Conservation (phyloP, 441 rosid genomes). For the Bocquillonia castaneifolia region DNA sequence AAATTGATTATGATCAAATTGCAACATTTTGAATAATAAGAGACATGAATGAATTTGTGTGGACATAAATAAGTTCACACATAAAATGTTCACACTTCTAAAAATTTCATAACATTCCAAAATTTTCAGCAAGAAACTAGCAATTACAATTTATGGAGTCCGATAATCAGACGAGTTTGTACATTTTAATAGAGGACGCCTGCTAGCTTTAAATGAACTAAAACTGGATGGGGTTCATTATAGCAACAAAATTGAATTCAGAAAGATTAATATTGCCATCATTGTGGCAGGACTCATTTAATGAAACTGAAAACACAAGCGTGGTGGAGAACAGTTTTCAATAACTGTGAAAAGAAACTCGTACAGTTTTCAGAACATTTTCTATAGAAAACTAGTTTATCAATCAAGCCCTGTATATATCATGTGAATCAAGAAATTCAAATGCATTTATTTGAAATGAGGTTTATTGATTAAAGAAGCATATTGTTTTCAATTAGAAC, state of each 20-base stretch:
- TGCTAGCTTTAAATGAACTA: slow-evolving; percentile 15
- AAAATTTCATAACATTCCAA: neutral
- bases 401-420: neutral
- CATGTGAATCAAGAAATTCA: neutral
- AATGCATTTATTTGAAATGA: neutral
- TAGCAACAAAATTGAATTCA: slow-evolving; percentile 10
- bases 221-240: slow-evolving; percentile 11
- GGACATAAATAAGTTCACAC: neutral
- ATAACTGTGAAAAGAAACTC: neutral
- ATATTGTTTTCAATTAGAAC: neutral
- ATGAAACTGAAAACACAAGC: neutral
- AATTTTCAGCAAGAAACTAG: slow-evolving; percentile 11
- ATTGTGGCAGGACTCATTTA: neutral
- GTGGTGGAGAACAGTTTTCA: slow-evolving; percentile 10
- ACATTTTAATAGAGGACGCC: slow-evolving; percentile 6
- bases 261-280: slow-evolving; percentile 14
- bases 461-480: neutral
- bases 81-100: too few relatives aligned
- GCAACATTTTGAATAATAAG: neutral
- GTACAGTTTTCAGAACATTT: neutral
- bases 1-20: neutral
- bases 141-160: neutral
- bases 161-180: neutral
- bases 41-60: too few relatives aligned
- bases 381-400: neutral